phyloP scores from a whole-genome alignment of 768 basidiomycete genomes.

The Mycena amicta region DNA sequence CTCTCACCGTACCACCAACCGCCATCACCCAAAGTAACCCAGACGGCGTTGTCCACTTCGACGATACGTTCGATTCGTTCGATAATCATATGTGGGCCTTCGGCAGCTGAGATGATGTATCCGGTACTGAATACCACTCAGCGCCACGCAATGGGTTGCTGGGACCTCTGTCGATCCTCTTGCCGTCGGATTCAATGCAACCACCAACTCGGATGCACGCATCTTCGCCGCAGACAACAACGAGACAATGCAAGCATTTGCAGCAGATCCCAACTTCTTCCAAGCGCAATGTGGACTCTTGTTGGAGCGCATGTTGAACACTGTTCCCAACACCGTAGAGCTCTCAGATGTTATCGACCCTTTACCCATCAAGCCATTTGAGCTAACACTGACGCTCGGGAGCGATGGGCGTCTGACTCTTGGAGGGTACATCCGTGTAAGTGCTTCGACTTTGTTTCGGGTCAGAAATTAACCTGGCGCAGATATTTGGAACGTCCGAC shows the following conservation, averaged over 20 bases:
- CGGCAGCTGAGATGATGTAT: no score
- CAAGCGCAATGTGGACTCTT: slow-evolving; percentile 9
- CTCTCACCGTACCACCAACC: slow-evolving; percentile 1
- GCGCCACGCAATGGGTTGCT: slow-evolving; percentile 12
- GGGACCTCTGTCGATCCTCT: slow-evolving; percentile 7
- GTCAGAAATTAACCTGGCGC: no score
- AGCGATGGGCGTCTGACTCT: not conserved
- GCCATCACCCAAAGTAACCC: not conserved
- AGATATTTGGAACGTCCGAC: not conserved
- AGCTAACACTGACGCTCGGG: not conserved
- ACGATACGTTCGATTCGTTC: slow-evolving; percentile 8
- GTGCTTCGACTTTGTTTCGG: no score
- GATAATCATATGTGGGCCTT: slow-evolving; percentile 12
- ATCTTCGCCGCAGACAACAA: slow-evolving; percentile 17
- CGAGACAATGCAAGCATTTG: slow-evolving; percentile 11
- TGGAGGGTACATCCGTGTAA: not conserved
- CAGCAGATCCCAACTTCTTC: slow-evolving; percentile 1
- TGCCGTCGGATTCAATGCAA: slow-evolving; percentile 9
- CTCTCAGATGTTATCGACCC: slow-evolving; percentile 11
- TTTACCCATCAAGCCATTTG: slow-evolving; percentile 6
- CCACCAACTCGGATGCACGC: slow-evolving; percentile 16
- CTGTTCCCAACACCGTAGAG: slow-evolving; percentile 9
- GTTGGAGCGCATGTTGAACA: slow-evolving; percentile 15
- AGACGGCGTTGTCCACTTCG: slow-evolving; percentile 14
- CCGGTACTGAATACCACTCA: no score